Conservation (phyloP, 495 filamentous ascomycete species). For the Aspergillus sparsus region DNA sequence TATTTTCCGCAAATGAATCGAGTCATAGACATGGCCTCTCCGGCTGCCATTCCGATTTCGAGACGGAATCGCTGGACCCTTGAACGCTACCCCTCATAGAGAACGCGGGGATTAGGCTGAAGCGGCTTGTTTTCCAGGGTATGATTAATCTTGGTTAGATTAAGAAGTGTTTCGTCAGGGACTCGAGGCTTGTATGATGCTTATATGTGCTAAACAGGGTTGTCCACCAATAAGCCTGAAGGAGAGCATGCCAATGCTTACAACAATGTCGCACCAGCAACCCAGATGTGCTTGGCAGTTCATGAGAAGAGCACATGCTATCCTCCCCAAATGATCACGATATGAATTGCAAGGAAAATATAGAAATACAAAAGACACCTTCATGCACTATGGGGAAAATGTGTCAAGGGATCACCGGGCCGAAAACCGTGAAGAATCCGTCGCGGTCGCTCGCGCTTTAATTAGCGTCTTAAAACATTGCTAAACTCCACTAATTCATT, state of each 20-base stretch:
- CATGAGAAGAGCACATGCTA: background rate
- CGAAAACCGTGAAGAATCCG: conserved; percentile 53
- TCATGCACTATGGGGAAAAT: too few species aligned
- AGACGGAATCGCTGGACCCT: background rate
- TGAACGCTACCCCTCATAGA: background rate
- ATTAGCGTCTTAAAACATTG: too few species aligned
- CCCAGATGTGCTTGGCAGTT: too few species aligned
- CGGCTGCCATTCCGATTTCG: background rate
- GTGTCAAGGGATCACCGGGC: background rate
- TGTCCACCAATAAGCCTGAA: background rate
- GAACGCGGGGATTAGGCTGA: background rate
- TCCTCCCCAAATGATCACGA: background rate
- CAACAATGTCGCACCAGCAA: too few species aligned
- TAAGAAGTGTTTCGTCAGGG: background rate
- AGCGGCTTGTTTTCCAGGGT: background rate
- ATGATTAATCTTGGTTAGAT: background rate
- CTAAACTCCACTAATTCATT: too few species aligned
- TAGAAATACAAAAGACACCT: background rate
- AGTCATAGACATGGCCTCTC: background rate
- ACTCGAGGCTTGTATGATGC: background rate
- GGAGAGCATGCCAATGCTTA: background rate
- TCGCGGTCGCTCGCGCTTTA: too few species aligned
- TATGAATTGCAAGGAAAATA: background rate
- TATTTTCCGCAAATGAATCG: background rate
- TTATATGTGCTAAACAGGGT: background rate